Conservation (phyloP, 176 grass and related monocot species). For the Ampelocalamus luodianensis region DNA sequence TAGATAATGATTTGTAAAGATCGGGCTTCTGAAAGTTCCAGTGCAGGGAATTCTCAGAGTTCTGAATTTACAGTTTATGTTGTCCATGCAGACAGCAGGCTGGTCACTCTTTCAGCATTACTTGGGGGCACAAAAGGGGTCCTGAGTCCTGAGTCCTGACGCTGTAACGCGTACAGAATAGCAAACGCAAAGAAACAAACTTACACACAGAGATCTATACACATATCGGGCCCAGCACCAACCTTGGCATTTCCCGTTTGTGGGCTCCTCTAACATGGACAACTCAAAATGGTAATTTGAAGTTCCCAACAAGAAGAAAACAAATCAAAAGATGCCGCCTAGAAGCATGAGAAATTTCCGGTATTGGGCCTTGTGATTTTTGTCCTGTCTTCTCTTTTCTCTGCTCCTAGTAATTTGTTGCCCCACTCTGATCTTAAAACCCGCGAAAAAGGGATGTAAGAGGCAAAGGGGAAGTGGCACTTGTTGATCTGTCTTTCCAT, state of each 20-base stretch:
- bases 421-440: conserved; percentile 49
- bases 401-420: conserved; percentile 44
- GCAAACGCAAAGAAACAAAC: conserved; percentile 39
- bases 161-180: conserved; percentile 21
- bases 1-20: background rate
- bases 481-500: conserved; percentile 28
- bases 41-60: background rate
- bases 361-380: conserved; percentile 53
- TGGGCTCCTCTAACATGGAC: conserved; percentile 59
- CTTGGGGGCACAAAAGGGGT: conserved; percentile 15
- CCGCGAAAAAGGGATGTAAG: conserved; percentile 41
- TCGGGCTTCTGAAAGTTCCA: conserved; percentile 13
- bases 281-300: conserved; percentile 53
- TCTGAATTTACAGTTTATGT: conserved; percentile 37
- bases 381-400: conserved; percentile 39
- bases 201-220: conserved; percentile 27
- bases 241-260: conserved; percentile 51
- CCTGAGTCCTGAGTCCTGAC: conserved; percentile 19
- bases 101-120: conserved; percentile 27
- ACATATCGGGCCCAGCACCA: conserved; percentile 41
- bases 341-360: conserved; percentile 55
- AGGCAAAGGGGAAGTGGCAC: background rate
- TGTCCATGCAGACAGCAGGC: conserved; percentile 14
- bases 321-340: conserved; percentile 51
- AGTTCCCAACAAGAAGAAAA: conserved; percentile 44